Base-by-base conservation (phyloP, 1,284 basidiomycete species). In the Tilletia setariae region DNA sequence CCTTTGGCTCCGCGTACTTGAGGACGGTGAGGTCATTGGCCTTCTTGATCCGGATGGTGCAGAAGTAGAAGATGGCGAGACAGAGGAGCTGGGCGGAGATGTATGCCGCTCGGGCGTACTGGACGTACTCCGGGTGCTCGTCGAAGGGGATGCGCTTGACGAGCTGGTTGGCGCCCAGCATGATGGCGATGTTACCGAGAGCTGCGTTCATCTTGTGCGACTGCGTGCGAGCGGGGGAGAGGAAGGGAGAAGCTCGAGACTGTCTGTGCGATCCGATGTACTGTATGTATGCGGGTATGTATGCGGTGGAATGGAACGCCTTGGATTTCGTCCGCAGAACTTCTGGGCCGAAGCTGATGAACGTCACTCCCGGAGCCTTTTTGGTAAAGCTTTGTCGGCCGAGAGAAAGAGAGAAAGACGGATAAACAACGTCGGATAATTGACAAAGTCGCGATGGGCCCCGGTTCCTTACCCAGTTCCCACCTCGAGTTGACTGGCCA, bases 11-110 rank as follows among this genome's bases (percentile, higher is more conserved):
- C 65, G 86, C 85, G 78, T 95, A 98, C 87, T 97, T 98, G 78
- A 98, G 86, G 44, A 96, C 92, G 1, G 93, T 93, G 82, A 91
- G 87, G 84, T 98, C 95, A 82, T 98, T 98, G 87, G 93, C 94
- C 78, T 87, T 86, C 87, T 93, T 94, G 84, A 97, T 89, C 61
- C 62, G 62, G 62, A 63, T 42, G 86, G 79, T 86, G 82, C 19
- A 90, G 76, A 87, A 91, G 85, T 91, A 94, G 85, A 92, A 94
- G 43, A 87, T 83, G 30, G 84, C 88, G 44, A 94, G 84, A 51
- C 90, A 87, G 78, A 90, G 73, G 68, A 88, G 79, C 84, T 93
- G 94, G 19, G 89, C 88, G 40, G 86, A 83, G 67, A 93, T 87
- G 82, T 98, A 98, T 46, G 87, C 92, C 56, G 91, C 85, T 64